Conservation (phyloP, 495 filamentous ascomycete species). For the Xylaria sp. region DNA sequence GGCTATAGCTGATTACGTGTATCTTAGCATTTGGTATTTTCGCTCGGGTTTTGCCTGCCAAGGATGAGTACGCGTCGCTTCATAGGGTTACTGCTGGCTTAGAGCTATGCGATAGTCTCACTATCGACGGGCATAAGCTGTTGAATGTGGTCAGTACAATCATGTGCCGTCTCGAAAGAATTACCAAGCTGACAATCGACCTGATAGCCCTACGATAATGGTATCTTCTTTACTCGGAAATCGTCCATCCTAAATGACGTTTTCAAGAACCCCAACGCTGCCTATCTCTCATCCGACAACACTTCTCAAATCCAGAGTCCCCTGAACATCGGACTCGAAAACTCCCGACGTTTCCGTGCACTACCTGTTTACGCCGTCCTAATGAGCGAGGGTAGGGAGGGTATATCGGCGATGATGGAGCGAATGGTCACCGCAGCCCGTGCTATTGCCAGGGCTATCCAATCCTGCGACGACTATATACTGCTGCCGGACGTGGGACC, state of each 20-base stretch:
- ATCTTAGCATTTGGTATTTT: conserved; percentile 83
- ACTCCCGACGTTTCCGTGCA: conserved; percentile 88
- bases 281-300: conserved; percentile 68
- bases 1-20: conserved; percentile 15
- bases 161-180: background rate
- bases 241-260: conserved; percentile 62
- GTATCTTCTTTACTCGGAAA: conserved; percentile 82
- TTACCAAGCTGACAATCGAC: conserved; percentile 12
- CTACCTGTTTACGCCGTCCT: conserved; percentile 86
- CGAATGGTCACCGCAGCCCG: conserved; percentile 76
- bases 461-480: conserved; percentile 64
- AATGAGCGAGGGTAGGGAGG: conserved; percentile 72
- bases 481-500: conserved; percentile 62
- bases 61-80: conserved; percentile 65
- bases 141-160: conserved; percentile 77
- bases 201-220: conserved; percentile 82
- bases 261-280: conserved; percentile 85
- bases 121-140: conserved; percentile 87
- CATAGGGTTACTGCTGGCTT: conserved; percentile 65
- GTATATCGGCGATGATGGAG: conserved; percentile 73
- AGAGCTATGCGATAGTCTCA: conserved; percentile 87
- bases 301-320: conserved; percentile 71
- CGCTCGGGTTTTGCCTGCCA: conserved; percentile 66
- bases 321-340: conserved; percentile 88
- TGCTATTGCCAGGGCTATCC: conserved; percentile 67